Conservation (phyloP, 2,329 filamentous ascomycete genomes). For the Tolypocladium guangdongense region DNA sequence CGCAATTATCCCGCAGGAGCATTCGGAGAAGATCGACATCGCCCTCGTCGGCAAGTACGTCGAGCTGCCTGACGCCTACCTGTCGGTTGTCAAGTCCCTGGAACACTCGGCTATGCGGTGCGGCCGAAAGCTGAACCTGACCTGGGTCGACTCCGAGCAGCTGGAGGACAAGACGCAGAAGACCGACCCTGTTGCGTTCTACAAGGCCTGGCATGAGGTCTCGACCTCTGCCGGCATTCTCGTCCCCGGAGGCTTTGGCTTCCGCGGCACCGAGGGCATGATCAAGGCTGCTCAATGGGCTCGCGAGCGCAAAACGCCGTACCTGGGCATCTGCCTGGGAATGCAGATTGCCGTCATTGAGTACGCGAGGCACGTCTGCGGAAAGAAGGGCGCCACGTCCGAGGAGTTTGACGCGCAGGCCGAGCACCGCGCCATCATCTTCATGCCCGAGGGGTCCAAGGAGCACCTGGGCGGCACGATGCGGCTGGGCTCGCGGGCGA, state of each 20-base stretch:
- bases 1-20: constrained; percentile 51
- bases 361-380: constrained; percentile 66
- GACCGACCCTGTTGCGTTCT: constrained; percentile 59
- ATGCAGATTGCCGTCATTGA: constrained; percentile 93
- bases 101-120: constrained; percentile 90
- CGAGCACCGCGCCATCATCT: constrained; percentile 66
- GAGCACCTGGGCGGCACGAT: constrained; percentile 70
- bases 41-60: constrained; percentile 90
- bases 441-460: constrained; percentile 68
- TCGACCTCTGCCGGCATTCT: constrained; percentile 16
- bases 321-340: constrained; percentile 81
- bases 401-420: constrained; percentile 46
- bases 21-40: constrained; percentile 61
- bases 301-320: constrained; percentile 68
- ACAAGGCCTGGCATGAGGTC: constrained; percentile 22
- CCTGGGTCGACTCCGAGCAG: constrained; percentile 77
- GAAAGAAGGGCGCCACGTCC: constrained; percentile 43
- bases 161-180: constrained; percentile 58
- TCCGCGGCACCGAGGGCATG: constrained; percentile 81
- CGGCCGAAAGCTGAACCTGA: constrained; percentile 63
- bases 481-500: constrained; percentile 67
- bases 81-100: constrained; percentile 73
- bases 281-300: constrained; percentile 80
- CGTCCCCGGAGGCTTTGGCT: constrained; percentile 70
- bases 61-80: constrained; percentile 73